Base-by-base conservation (phyloP, 192 early-diverging fungal species). In the Backusella tarrabulga region DNA sequence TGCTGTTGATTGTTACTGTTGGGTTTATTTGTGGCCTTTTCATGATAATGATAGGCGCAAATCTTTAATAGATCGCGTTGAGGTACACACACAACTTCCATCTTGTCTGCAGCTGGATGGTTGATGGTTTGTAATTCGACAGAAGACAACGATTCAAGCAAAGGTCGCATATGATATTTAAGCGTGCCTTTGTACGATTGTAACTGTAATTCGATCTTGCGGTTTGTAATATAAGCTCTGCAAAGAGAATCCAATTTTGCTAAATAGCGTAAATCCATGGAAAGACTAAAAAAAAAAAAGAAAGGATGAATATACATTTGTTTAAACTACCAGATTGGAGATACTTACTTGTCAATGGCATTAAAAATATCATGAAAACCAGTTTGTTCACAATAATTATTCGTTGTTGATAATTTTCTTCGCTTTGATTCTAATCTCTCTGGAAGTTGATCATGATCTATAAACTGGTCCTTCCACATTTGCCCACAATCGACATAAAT, bases 181-280 rank as follows among this genome's bases (percentile, higher is more conserved):
- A 74, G 19, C 12, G 72, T 32, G 5, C 68, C 77, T 15, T 74
- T 76, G 54, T 77, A 76, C 41, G 73, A 68, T 32, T 75, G 68
- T 34, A 83, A 54, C 34, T 83, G 82, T 17, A 71, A 12, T 50
- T 83, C 82, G 14, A 83, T 76, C 60, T 83, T 79, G 9, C 67
- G 73, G 68, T 83, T 80, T 26, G 82, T 83, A 26, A 83, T 83
- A 34, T 74, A 77, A 21, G 82, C 82, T 36, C 82, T 50, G 40
- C 75, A 83, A 11, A 83, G 69, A 3, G 82, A 83, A 67, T 83
- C 82, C 23, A 83, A 60, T 67, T 83, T 83, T n/a, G 82, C 82
- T 23, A 83, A 69, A 9, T 80, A 80, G 23, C 76, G 76, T 63
- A 83, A 40, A 70, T 83, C 78, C 21, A 83, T 79, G 3, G 76